Base-by-base conservation (phyloP, 1,284 basidiomycete species). In the Pyrrhoderma lamaoense region DNA sequence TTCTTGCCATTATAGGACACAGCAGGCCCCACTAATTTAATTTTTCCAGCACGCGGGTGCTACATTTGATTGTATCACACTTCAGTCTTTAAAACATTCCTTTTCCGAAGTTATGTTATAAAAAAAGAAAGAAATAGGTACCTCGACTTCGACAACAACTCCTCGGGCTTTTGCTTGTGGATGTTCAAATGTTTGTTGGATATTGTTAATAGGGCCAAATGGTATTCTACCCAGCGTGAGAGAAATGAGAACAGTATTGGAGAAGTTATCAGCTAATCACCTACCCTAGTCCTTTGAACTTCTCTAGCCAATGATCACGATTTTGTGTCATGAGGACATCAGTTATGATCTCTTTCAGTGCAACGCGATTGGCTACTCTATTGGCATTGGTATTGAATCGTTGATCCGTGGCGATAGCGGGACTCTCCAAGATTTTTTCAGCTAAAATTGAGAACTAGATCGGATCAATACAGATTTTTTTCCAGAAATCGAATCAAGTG, bases 151-250 rank as follows among this genome's bases (percentile, higher is more conserved):
- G 34, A 77, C 70, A 1, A 78, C 75, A 43, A 82, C 73, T 35
- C 70, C 69, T 34, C 87, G 70, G 8, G 82, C 85, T 49, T 82
- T 61, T 2, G 81, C 89, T 69, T 98, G 94, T 1, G 92, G 90
- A 68, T 97, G 94, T 40, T 82, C 78, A 63, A 97, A 97, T 1
- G 94, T 94, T 63, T 93, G 83, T 45, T 75, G 65, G 57, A 98
- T 91, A 60, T 93, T 88, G 65, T 96, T 95, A 70, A 98, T 95
- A 13, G 91, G 92, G 14, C 89, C 90, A 65, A 90, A 90, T 3
- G 92, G 93, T 31, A 95, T 77, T 3, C 89, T 88, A 55, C n/a
- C 46, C 47, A n/a, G 35, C 51, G 18, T 40, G 49, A 45, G 44
- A 22, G 22, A 27, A 18, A 13, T n/a, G 37, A 35, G 22, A 21